phyloP scores from a whole-genome alignment of 306 rosid species.

The Begonia peltatifolia region DNA sequence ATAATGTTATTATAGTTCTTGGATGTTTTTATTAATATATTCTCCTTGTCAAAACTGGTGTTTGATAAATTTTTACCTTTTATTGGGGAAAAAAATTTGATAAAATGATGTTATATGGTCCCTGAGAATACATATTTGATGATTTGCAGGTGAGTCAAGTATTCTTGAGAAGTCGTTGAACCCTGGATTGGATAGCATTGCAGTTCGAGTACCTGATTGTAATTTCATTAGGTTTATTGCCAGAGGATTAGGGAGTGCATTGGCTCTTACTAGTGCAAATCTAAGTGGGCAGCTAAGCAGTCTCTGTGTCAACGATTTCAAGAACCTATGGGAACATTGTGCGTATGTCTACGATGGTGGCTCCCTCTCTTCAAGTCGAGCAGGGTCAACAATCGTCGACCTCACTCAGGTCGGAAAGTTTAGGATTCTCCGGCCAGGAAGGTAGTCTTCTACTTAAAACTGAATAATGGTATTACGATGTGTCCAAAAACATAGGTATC shows the following conservation, averaged over 20 bases:
- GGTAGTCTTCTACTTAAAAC: slow-evolving; percentile 26
- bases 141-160: slow-evolving; percentile 67
- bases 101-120: no score
- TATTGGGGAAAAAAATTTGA: no score
- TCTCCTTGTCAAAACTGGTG: no score
- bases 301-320: slow-evolving; percentile 60
- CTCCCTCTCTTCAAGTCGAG: slow-evolving; percentile 71
- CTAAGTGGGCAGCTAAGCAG: slow-evolving; percentile 83
- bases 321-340: slow-evolving; percentile 72
- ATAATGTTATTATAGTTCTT: no score
- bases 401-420: slow-evolving; percentile 47
- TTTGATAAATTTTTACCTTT: no score
- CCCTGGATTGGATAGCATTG: slow-evolving; percentile 79
- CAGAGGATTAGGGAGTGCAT: slow-evolving; percentile 53
- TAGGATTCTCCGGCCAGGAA: slow-evolving; percentile 84
- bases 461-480: neutral
- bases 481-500: neutral
- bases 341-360: slow-evolving; percentile 75
- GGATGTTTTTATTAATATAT: no score
- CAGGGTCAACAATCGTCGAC: slow-evolving; percentile 83
- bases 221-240: slow-evolving; percentile 69
- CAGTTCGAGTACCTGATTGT: slow-evolving; percentile 80
- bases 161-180: slow-evolving; percentile 72
- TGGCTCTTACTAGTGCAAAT: slow-evolving; percentile 94
- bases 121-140: slow-evolving; percentile 14